These are phyloP conservation scores for Pyracantha coccinea DNA, from an alignment of 331 rosid genomes.

Conservation along the genomic window DNA sequence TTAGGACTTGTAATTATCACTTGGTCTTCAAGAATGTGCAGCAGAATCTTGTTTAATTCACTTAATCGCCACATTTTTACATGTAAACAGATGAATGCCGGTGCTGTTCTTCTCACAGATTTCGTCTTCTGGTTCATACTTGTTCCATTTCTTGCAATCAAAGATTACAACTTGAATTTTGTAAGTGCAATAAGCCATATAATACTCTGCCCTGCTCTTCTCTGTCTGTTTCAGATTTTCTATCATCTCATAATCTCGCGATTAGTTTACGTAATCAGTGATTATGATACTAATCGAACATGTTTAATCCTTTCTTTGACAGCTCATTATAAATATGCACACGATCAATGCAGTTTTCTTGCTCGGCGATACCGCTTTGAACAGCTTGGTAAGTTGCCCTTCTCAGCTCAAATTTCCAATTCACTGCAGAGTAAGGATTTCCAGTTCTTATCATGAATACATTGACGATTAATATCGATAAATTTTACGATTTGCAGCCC, in stretches of 20 bases:
- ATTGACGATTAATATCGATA: neutral
- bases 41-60: neutral
- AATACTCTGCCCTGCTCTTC: neutral
- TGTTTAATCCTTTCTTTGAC: slow-evolving; percentile 21
- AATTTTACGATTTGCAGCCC: slow-evolving; percentile 33
- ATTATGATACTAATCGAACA: neutral
- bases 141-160: slow-evolving; percentile 83
- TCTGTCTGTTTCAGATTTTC: neutral
- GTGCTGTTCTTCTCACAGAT: slow-evolving; percentile 92
- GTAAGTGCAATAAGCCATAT: slow-evolving; percentile 35
- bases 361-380: slow-evolving; percentile 71
- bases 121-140: slow-evolving; percentile 86
- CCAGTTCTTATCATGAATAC: neutral
- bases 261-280: neutral
- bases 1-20: neutral
- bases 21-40: neutral
- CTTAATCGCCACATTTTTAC: slow-evolving; percentile 6
- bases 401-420: neutral
- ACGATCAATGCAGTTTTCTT: slow-evolving; percentile 89
- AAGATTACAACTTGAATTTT: slow-evolving; percentile 79
- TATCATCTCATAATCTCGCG: neutral
- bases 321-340: slow-evolving; percentile 80
- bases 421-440: neutral
- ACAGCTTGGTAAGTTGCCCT: slow-evolving; percentile 60
- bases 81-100: slow-evolving; percentile 83